These are phyloP conservation scores for Selaginella tamariscina DNA, from an alignment of 75 land plant species.

Conservation along the genomic window DNA sequence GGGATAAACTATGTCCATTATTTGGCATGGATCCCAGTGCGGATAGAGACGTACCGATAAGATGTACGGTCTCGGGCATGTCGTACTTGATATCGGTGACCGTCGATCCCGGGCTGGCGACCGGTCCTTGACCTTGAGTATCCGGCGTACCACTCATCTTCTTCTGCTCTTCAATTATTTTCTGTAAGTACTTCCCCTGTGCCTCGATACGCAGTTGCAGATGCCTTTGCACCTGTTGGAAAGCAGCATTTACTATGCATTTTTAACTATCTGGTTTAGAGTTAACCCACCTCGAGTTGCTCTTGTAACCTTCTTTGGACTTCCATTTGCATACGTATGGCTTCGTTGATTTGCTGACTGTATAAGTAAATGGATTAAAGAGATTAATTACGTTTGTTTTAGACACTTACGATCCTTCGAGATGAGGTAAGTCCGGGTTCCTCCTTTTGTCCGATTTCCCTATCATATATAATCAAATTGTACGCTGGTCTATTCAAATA, in stretches of 20 bases:
- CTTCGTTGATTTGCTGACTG: slow-evolving; percentile 36
- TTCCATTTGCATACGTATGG: slow-evolving; percentile 47
- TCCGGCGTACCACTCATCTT: slow-evolving; percentile 38
- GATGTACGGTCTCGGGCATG: not conserved
- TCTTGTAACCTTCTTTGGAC: slow-evolving; percentile 43
- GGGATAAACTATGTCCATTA: not conserved
- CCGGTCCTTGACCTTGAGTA: not conserved
- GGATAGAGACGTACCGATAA: not conserved
- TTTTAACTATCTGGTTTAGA: not conserved
- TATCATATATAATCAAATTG: slow-evolving; percentile 5
- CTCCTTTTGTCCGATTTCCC: slow-evolving; percentile 22
- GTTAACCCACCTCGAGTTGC: slow-evolving; percentile 35
- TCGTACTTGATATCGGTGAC: not conserved
- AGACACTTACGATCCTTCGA: not conserved
- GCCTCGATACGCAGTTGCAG: slow-evolving; percentile 92
- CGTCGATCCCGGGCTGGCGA: not conserved
- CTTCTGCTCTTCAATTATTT: slow-evolving; percentile 90
- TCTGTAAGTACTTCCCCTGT: slow-evolving; percentile 88
- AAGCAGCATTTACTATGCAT: not conserved
- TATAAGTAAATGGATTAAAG: not conserved
- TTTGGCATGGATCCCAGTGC: not conserved
- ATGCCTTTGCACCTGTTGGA: slow-evolving; percentile 77
- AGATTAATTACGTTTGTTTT: too few species aligned
- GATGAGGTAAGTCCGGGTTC: not conserved
- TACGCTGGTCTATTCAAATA: too few species aligned